Base-by-base conservation (phyloP, 306 rosid species). In the Fragaria ananassa region DNA sequence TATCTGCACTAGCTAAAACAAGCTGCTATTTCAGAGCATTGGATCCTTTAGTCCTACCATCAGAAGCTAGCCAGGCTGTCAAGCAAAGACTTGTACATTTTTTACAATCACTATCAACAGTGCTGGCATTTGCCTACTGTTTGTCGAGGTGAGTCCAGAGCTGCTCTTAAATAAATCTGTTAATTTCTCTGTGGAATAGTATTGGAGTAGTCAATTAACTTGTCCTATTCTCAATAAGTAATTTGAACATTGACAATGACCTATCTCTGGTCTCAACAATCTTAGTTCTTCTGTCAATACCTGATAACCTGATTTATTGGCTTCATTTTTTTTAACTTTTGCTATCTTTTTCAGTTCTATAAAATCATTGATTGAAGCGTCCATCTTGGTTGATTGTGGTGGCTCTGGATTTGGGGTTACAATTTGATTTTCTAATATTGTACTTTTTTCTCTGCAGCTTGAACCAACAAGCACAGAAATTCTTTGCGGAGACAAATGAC, bases 401-500 rank as follows among this genome's bases (percentile, higher is more conserved):
- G 44, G 81, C 51, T 76, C 69, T 75, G 74, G 58, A 41, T 19
- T 41, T 63, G 71, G 65, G 79, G 57, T 68, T 46, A 34, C 72
- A 81, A 39, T 76, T 53, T 83, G 79, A 61, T 83, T 70, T 76
- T 74, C 61, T 51, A 19, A 58, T 70, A 77, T 64, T 60, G 62
- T 78, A 31, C 71, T 74, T 81, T 70, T 83, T 78, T 69, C 70
- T 80, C 86, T 85, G 83, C 97, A 96, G 99, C 89, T 85, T 92
- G 83, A 89, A 91, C 87, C 99, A 92, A 84, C 97, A 88, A 82
- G 93, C 82, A 47, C 97, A 96, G 79, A 96, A 91, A 70, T 87
- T 88, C 80, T 83, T 91, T 73, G 53, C 74, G 76, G 98, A 91
- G 88, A 84, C 91, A 72, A 86, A 86, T 82, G 96, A 95, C 78